Evolutionary conservation across 2,329 filamentous ascomycete genomes (phyloP), one percentile per base, ranked within the genome.

Genomic region (Colletotrichum orbiculare): DNA sequence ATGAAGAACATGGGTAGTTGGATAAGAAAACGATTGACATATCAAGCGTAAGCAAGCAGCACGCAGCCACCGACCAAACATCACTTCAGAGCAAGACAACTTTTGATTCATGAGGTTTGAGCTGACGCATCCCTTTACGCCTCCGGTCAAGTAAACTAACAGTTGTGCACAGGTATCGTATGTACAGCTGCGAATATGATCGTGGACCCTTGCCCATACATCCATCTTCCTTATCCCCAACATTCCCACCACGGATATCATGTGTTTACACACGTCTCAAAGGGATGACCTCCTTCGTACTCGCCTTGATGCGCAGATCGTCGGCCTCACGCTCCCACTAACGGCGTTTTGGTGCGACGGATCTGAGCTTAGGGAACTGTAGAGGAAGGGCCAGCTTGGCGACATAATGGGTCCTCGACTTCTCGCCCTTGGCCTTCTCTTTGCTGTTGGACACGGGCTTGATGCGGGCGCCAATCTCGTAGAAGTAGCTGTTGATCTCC

Each of bases 361-460:
- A 72, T 55, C 75, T 73, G 70, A 79, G 77, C 80, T 91, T 94
- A 1, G 95, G 96, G 75, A 97, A 97, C 64, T 89, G 85, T 50
- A 97, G 80, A 3, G 96, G 96, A 67, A 97, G 77, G 71, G 85
- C 87, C 71, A 98, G 80, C 70, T 88, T 88, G 11, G 91, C 94
- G 54, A 94, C 79, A 65, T 85, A 25, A 25, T 25, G 25, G 79
- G 37, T 77, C 71, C 62, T 76, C 76, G 25, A 4, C 25, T 25
- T 25, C 25, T 25, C 25, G 25, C 25, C 25, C 64, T 78, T 84
- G 67, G 88, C 87, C 60, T 87, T 87, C 60, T 87, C 86, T 69
- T 88, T 89, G 38, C 85, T 86, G 25, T 25, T 25, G 69, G 89
- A 83, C 63, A 86, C 82, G 69, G 82, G 79, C 74, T 84, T 87